A percentile compares a stretch with the other conserved stretches of the same genome.
phyloP scores from a whole-genome alignment of 73 alveolate species.

The Paramecium tetraurelia region DNA sequence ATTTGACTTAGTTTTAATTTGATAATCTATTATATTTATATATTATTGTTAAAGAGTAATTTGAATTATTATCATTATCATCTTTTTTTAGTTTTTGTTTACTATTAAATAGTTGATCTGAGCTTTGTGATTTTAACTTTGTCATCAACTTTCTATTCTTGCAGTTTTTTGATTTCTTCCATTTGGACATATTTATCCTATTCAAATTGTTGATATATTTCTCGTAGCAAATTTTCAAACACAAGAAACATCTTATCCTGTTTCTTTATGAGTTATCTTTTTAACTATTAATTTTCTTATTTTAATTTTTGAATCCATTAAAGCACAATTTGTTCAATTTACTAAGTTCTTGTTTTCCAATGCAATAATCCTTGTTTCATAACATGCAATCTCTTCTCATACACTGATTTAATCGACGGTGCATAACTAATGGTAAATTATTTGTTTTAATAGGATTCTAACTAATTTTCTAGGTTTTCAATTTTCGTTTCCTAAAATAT shows the following conservation, averaged over 20 bases:
- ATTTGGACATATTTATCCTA: not conserved
- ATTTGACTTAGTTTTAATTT: not conserved
- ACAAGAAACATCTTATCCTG: slow-evolving; percentile 15
- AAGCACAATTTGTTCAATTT: slow-evolving; percentile 5
- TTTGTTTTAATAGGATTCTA: not conserved
- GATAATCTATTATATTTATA: not conserved
- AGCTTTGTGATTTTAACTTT: not conserved
- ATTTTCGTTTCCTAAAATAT: not conserved
- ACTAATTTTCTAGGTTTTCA: not conserved
- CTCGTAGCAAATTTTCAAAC: slow-evolving; percentile 2
- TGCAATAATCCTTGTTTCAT: slow-evolving; percentile 27
- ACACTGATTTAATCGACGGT: not conserved
- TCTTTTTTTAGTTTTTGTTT: not conserved
- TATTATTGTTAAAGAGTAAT: not conserved
- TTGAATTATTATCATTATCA: not conserved
- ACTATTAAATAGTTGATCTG: not conserved
- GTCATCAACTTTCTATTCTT: not conserved
- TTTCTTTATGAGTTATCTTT: not conserved
- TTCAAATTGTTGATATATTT: slow-evolving; percentile 2
- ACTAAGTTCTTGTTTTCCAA: slow-evolving; percentile 44
- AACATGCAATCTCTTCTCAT: not conserved
- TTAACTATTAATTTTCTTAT: not conserved
- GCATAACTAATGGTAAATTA: not conserved
- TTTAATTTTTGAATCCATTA: not conserved
- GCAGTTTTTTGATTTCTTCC: not conserved